Evolutionary conservation across 805 yeast species (phyloP).

Genomic region (Metschnikowia noctiluminum): DNA sequence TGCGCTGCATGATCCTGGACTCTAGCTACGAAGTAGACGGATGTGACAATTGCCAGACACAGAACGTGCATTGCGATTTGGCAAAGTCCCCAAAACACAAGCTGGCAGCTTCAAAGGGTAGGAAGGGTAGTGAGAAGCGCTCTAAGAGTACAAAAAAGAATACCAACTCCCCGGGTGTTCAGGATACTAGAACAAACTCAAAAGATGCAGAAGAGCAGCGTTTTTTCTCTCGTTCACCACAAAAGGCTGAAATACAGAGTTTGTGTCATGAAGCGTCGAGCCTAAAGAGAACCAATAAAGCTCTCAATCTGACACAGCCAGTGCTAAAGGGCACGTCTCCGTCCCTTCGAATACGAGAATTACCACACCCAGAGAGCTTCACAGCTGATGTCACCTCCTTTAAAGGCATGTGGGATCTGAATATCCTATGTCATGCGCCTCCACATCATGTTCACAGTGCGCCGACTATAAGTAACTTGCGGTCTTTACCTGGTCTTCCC

Average conservation of each 20-base stretch:
- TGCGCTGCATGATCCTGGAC: conserved; percentile 19
- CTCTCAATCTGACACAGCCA: too few relatives aligned
- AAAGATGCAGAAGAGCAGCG: background rate
- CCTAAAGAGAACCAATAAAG: background rate
- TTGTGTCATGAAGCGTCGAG: background rate
- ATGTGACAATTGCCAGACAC: conserved; percentile 23
- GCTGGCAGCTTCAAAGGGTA: background rate
- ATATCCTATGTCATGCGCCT: background rate
- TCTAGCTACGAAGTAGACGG: conserved; percentile 21
- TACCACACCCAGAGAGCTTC: background rate
- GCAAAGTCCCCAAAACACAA: background rate
- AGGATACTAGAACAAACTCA: background rate
- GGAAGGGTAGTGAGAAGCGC: background rate
- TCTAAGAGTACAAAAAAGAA: background rate
- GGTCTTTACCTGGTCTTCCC: conserved; percentile 1
- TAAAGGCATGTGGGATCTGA: background rate
- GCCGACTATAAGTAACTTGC: background rate
- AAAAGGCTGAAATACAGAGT: background rate
- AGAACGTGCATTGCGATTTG: conserved; percentile 16
- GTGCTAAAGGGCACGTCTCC: too few relatives aligned
- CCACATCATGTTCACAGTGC: background rate
- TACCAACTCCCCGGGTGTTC: background rate
- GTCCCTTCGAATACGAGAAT: background rate
- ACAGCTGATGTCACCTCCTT: background rate
- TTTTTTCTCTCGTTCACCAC: too few relatives aligned